A percentile compares a stretch with the other conserved stretches of the same genome.
Evolutionary conservation across 495 filamentous ascomycete genomes (phyloP).

Genomic region (Margaritispora aquatica): DNA sequence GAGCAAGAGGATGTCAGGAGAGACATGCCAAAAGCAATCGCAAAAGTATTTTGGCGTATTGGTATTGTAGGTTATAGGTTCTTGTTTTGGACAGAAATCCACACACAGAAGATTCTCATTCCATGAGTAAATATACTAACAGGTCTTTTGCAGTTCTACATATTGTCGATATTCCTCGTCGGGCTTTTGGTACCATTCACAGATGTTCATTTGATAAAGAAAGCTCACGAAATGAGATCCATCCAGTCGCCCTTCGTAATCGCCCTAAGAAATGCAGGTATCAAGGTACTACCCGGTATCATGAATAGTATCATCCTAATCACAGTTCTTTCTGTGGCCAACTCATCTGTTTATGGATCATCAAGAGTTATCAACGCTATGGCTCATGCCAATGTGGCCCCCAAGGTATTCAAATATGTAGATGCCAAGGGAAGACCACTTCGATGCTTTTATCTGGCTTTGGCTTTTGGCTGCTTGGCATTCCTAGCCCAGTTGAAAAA

Average conservation of each 20-base stretch:
- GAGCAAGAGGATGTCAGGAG: constrained; percentile 84
- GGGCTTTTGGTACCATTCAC: constrained; percentile 69
- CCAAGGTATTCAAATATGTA: not conserved
- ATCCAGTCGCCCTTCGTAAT: constrained; percentile 60
- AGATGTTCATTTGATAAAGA: constrained; percentile 29
- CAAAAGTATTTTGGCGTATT: constrained; percentile 94
- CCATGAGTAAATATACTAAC: too few species aligned
- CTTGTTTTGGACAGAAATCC: too few species aligned
- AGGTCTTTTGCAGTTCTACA: constrained; percentile 85
- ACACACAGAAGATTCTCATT: too few species aligned
- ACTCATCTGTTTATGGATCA: constrained; percentile 37
- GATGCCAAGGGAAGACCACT: constrained; percentile 1
- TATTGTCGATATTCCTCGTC: constrained; percentile 66
- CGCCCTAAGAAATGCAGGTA: constrained; percentile 52
- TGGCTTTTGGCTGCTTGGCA: constrained; percentile 66
- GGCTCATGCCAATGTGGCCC: not conserved
- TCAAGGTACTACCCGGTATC: constrained; percentile 58
- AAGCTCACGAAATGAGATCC: constrained; percentile 34
- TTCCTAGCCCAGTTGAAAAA: constrained; percentile 70
- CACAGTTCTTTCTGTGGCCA: constrained; percentile 58
- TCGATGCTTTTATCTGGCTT: constrained; percentile 38
- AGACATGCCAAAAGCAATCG: constrained; percentile 76
- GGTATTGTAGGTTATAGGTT: constrained; percentile 40
- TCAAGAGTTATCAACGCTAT: not conserved
- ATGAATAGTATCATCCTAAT: constrained; percentile 68